Evolutionary conservation across 2,329 filamentous ascomycete genomes (phyloP).

Genomic region (Chaetomium strumarium): DNA sequence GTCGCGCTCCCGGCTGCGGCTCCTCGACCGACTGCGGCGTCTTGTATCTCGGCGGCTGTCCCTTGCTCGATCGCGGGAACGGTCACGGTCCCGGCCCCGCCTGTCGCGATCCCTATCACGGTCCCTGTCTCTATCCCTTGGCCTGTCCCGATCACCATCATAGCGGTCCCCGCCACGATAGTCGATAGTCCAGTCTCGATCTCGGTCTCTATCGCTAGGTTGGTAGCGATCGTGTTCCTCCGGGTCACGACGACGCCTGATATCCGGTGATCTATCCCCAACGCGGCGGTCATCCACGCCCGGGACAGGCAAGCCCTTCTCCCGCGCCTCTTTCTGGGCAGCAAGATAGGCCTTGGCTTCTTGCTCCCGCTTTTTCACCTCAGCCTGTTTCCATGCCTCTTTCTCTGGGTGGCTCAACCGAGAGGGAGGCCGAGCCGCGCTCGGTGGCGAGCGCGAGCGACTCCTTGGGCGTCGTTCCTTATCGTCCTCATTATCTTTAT

Average conservation of each 20-base stretch:
- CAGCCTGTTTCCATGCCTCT: constrained; percentile 55
- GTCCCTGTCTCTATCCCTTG: constrained; percentile 7
- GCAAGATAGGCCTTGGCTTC: constrained; percentile 61
- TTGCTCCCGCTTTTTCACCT: constrained; percentile 56
- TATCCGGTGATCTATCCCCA: constrained; percentile 26
- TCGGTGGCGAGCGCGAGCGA: constrained; percentile 37
- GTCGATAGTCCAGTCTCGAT: constrained; percentile 11
- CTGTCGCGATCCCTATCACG: constrained; percentile 27
- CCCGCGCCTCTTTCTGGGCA: constrained; percentile 54
- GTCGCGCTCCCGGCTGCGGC: no score
- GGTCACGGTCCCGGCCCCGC: no score
- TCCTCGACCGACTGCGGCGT: no score
- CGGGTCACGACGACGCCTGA: constrained; percentile 9
- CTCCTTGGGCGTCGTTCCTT: constrained; percentile 33
- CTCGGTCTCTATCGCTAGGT: constrained; percentile 17
- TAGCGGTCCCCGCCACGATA: constrained; percentile 26
- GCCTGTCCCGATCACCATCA: no score
- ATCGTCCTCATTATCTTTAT: constrained; percentile 15
- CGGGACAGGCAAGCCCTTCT: constrained; percentile 52
- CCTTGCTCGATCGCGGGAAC: no score
- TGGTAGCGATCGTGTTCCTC: constrained; percentile 12
- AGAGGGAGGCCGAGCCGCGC: constrained; percentile 32
- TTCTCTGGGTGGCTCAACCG: constrained; percentile 42
- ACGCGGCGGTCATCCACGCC: constrained; percentile 49
- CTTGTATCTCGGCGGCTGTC: no score